Conservation (phyloP, 1,284 basidiomycete species). For the Rhodotorula mucilaginosa region DNA sequence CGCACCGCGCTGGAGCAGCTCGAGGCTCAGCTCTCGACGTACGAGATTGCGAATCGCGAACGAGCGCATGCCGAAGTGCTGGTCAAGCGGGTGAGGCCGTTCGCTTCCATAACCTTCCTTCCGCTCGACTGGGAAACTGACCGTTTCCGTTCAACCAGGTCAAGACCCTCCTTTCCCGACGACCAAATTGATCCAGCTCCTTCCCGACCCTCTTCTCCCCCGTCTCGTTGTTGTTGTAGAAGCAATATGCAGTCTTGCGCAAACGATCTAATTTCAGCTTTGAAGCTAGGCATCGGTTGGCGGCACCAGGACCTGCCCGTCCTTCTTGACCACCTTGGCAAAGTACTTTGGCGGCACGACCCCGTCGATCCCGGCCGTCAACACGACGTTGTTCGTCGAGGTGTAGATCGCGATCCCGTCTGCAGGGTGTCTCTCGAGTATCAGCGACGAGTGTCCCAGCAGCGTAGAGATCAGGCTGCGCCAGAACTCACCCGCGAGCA, state of each 20-base stretch:
- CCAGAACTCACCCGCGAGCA: slow-evolving; percentile 53
- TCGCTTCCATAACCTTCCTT: neutral
- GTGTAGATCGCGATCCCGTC: slow-evolving; percentile 69
- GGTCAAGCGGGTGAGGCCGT: slow-evolving; percentile 1
- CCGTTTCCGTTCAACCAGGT: neutral
- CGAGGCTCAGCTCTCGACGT: neutral
- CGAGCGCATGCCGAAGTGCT: slow-evolving; percentile 2
- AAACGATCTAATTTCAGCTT: neutral
- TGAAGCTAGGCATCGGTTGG: neutral
- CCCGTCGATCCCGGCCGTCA: slow-evolving; percentile 67
- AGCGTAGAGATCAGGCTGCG: neutral
- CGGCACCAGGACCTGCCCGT: slow-evolving; percentile 17
- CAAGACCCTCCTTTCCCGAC: too few species aligned
- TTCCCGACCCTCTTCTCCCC: neutral
- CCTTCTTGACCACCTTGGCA: slow-evolving; percentile 17
- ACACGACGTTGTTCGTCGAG: slow-evolving; percentile 78
- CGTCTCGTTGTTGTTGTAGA: neutral
- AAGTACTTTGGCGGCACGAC: slow-evolving; percentile 63
- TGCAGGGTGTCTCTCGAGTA: slow-evolving; percentile 27
- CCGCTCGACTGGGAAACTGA: too few species aligned
- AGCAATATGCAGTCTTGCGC: neutral
- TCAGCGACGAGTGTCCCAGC: neutral
- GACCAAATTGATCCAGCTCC: neutral
- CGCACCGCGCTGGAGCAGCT: neutral
- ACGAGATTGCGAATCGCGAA: neutral